Conservation (phyloP, 2,329 filamentous ascomycete genomes). For the Rhexocercosporidium sp. region DNA sequence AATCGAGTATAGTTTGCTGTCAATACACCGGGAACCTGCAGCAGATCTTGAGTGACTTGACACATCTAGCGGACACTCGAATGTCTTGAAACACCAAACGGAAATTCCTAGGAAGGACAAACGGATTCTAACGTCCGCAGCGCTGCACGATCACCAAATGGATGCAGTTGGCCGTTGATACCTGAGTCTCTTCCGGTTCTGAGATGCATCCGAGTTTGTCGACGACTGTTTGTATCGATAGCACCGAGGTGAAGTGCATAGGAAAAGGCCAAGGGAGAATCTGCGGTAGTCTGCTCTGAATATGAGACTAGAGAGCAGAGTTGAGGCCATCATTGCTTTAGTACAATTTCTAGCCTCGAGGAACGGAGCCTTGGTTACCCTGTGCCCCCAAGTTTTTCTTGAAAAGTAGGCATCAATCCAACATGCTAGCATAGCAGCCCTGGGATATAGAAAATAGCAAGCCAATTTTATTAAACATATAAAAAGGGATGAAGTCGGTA, state of each 20-base stretch:
- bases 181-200: not conserved
- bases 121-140: slow-evolving; percentile 2
- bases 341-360: no score
- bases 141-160: not conserved
- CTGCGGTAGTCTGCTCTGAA: not conserved
- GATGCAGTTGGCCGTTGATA: not conserved
- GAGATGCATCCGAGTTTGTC: not conserved
- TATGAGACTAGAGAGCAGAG: no score
- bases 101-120: not conserved
- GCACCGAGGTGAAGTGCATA: not conserved
- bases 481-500: no score
- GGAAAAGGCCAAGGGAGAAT: not conserved
- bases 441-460: no score
- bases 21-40: not conserved
- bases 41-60: slow-evolving; percentile 23
- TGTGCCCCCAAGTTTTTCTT: no score
- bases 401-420: no score
- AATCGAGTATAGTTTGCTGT: not conserved
- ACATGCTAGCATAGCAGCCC: no score
- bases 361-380: no score
- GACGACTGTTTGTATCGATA: not conserved
- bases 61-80: not conserved
- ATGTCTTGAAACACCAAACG: not conserved
- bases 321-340: no score
- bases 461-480: not conserved